Percentiles rank a stretch among this genome's conserved stretches.
These are phyloP conservation scores for Remersonia thermophila DNA, from an alignment of 2,329 filamentous ascomycete genomes.

Conservation along the genomic window DNA sequence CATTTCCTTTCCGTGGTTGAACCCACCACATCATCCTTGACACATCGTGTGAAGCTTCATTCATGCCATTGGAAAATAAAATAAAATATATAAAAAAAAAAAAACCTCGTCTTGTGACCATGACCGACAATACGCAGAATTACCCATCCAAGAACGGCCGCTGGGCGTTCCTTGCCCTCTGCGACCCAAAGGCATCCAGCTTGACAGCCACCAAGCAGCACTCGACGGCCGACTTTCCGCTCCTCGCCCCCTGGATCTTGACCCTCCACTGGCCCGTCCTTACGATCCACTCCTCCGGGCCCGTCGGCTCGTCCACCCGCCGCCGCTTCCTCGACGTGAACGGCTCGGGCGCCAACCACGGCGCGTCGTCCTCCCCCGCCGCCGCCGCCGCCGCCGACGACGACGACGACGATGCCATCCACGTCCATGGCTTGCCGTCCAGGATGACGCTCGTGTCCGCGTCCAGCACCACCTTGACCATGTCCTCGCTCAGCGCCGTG, in stretches of 20 bases:
- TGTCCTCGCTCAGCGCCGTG: slow-evolving; percentile 56
- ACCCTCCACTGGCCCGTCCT: slow-evolving; percentile 60
- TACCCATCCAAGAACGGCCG: slow-evolving; percentile 46
- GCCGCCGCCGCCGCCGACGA: too few species aligned
- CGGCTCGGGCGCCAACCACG: too few species aligned
- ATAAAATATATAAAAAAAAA: too few species aligned
- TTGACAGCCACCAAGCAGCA: slow-evolving; percentile 65
- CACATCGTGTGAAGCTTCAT: too few species aligned
- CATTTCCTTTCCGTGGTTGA: too few species aligned
- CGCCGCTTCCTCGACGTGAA: slow-evolving; percentile 32
- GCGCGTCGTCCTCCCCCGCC: slow-evolving; percentile 8
- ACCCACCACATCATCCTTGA: too few species aligned
- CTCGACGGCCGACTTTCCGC: slow-evolving; percentile 46
- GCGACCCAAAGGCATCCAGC: slow-evolving; percentile 56
- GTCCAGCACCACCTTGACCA: slow-evolving; percentile 53
- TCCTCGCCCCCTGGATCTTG: slow-evolving; percentile 43
- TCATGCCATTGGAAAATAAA: too few species aligned
- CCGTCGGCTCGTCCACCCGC: slow-evolving; percentile 26
- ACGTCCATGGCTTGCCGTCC: slow-evolving; percentile 38
- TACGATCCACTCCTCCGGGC: slow-evolving; percentile 46
- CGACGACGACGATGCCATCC: too few species aligned
- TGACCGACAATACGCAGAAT: not conserved
- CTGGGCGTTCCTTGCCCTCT: slow-evolving; percentile 52
- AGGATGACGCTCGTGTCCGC: slow-evolving; percentile 45
- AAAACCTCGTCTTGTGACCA: too few species aligned